Base-by-base conservation (phyloP, 352 stramenopile genomes). In the Pythium diclinum region DNA sequence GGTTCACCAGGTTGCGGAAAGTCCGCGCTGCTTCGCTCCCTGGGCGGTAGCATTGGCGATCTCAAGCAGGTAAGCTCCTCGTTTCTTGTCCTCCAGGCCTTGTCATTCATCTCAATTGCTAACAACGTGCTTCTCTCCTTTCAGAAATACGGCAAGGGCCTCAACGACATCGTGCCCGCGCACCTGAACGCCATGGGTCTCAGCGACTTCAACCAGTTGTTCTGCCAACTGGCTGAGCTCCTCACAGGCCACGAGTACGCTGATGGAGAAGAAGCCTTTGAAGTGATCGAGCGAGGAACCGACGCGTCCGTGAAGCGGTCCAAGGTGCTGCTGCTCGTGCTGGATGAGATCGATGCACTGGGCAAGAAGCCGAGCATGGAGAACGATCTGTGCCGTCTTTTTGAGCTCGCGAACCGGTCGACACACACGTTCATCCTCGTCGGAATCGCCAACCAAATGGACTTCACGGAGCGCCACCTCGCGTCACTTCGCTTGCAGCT, bases 261-360 rank as follows among this genome's bases (percentile, higher is more conserved):
- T 0, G 71, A 77, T 52, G 71, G 67, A 33, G 77, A 81, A 10
- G 67, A 76, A 21, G 86, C 86, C 0, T 92, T 90, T 30, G 77
- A 85, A n/a, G 79, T 78, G 4, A 84, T 94, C 13, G 79, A 91
- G 33, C 71, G 63, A 9, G 73, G 68, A 0, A 91, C 80, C 11
- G 78, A 76, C 40, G 75, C 66, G 3, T 68, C 46, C 23, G 44
- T 72, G 3, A 86, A 85, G 61, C 71, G 74, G 36, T 79, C 69
- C 28, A 88, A 79, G 54, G 88, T 78, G 6, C 75, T 91, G 59
- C 75, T 95, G 14, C 72, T 95, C 14, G 71, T 94, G 28, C 60
- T 95, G 61, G 87, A 95, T 68, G 87, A 95, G 68, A 92, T 95
- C 49, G 87, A 95, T 46, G 75, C 75, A 2, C 69, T 95, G 11